A percentile compares a stretch with the other conserved stretches of the same genome.
These are phyloP conservation scores for Crithidia sp. DNA, from an alignment of 208 protist genomes.

Conservation along the genomic window DNA sequence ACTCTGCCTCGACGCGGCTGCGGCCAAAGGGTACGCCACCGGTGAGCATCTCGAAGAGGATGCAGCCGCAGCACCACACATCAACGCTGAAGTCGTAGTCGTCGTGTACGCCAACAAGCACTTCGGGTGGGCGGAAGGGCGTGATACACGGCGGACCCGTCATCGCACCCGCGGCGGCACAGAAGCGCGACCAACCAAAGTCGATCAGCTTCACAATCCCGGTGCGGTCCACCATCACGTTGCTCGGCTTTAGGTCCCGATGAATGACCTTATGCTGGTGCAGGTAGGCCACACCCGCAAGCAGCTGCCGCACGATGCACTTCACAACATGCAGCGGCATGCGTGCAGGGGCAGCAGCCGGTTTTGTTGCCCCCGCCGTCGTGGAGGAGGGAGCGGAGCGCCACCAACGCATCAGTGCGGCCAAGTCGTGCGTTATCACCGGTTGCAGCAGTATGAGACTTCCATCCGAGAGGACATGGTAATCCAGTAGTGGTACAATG, in stretches of 20 bases:
- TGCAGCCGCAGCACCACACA: slow-evolving; percentile 96
- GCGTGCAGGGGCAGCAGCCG: slow-evolving; percentile 8
- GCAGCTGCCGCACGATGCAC: slow-evolving; percentile 82
- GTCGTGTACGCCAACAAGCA: slow-evolving; percentile 57
- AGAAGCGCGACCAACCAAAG: slow-evolving; percentile 84
- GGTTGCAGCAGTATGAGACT: slow-evolving; percentile 78
- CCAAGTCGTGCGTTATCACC: slow-evolving; percentile 77
- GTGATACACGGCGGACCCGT: slow-evolving; percentile 80
- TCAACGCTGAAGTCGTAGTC: slow-evolving; percentile 94
- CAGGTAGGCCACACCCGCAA: slow-evolving; percentile 80
- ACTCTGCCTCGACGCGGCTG: slow-evolving; percentile 59
- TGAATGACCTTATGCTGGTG: slow-evolving; percentile 83
- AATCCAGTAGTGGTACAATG: slow-evolving; percentile 66
- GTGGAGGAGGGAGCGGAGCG: slow-evolving; percentile 9
- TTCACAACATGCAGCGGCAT: slow-evolving; percentile 84
- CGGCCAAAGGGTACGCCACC: slow-evolving; percentile 92
- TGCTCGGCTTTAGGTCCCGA: slow-evolving; percentile 90
- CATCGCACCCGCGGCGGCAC: slow-evolving; percentile 39
- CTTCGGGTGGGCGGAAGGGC: slow-evolving; percentile 79
- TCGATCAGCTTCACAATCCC: slow-evolving; percentile 88
- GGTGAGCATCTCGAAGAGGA: slow-evolving; percentile 98
- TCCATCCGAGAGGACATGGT: slow-evolving; percentile 74
- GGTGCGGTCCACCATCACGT: slow-evolving; percentile 83
- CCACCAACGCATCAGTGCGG: slow-evolving; percentile 66
- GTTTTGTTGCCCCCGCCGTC: neutral